Evolutionary conservation across 305 asterid species (phyloP), one percentile per base, ranked within the genome.

Genomic region (Fraxinus sp.): DNA sequence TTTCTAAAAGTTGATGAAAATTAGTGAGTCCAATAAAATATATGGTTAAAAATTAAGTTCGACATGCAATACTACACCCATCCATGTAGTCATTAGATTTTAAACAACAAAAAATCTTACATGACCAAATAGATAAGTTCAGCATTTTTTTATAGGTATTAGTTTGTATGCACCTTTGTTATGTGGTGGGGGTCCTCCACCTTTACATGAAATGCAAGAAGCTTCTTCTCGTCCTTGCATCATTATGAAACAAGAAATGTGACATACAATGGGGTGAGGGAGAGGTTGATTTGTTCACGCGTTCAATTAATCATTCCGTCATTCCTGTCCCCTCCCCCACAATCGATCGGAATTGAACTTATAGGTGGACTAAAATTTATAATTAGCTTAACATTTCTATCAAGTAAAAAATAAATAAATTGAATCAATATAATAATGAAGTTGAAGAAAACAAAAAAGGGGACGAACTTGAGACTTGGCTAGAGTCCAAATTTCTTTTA

Each of bases 171-270:
- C 49, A 72, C 2, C 22, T 72, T 72, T 72, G 49, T 72, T 72
- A 7, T 33, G 46, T 1, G 26, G 77, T 72, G 46, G 43, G 77
- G 77, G 77, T 35, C 77, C 77, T 72, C 77, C 77, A 72, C 14
- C 26, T 30, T 72, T 35, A n/a, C 77, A 0, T 8, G 26, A n/a
- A 72, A 33, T 14, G 14, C 26, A 72, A 35, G 77, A 72, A 72
- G 49, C 49, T 72, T 72, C 77, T 33, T 35, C 49, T 35, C 14
- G 28, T 72, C 77, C 77, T 32, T n/a, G 46, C 77, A 72, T 72
- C 26, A 72, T 72, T 72, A 72, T 35, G 77, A 72, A 72, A 72
- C 14, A 33, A 35, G 49, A 72, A 72, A 33, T 30, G 46, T 33
- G 49, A 72, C 30, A 35, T 72, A 28, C 37, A 72, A 33, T 72